These are phyloP conservation scores for Catunica adiposa DNA, from an alignment of 2,329 filamentous ascomycete species.

Conservation along the genomic window DNA sequence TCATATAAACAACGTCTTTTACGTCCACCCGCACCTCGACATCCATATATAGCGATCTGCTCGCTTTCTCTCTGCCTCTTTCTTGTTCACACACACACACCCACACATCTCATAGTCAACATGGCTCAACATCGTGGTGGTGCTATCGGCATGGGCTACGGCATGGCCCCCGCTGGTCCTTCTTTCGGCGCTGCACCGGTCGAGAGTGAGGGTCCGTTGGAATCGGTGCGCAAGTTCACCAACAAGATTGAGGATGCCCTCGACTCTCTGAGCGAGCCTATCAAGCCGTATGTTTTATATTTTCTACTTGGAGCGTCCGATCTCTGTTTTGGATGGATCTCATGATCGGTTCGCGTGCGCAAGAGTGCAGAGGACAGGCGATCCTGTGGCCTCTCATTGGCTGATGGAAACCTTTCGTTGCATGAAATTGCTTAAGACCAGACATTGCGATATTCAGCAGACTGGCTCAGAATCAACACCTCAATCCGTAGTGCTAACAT, in stretches of 20 bases:
- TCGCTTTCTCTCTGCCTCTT: too few species aligned
- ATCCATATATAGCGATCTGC: too few species aligned
- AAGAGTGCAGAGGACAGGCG: neutral
- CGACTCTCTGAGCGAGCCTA: conserved; percentile 71
- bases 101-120: conserved; percentile 2
- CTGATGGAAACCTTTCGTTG: too few species aligned
- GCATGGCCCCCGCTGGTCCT: conserved; percentile 54
- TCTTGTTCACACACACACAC: too few species aligned
- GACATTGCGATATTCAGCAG: neutral
- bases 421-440: too few species aligned
- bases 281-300: conserved; percentile 66
- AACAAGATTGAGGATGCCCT: conserved; percentile 95
- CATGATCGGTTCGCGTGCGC: neutral
- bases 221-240: conserved; percentile 82
- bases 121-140: conserved; percentile 39
- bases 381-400: neutral
- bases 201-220: conserved; percentile 57
- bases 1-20: neutral
- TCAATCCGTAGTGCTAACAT: conserved; percentile 4
- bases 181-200: conserved; percentile 47
- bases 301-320: conserved; percentile 11
- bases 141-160: conserved; percentile 47
- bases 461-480: neutral
- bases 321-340: conserved; percentile 3
- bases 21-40: too few species aligned